A percentile compares a stretch with the other conserved stretches of the same genome.
Conservation (phyloP, 176 grass and related monocot species). For the Musa troglodytarum region DNA sequence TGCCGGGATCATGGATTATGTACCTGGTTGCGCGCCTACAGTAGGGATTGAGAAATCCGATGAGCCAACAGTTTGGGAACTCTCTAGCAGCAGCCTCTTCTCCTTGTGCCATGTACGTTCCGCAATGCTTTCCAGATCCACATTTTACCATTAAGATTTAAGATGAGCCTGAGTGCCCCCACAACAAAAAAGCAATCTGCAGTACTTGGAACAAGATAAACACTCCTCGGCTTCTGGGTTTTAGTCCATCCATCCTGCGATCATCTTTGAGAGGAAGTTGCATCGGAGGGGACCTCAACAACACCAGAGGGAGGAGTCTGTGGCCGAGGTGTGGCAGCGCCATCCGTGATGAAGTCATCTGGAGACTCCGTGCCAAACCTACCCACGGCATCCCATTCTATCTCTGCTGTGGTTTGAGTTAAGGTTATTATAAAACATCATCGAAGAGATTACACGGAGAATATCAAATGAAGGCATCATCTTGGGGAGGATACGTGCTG, state of each 20-base stretch:
- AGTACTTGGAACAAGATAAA: too few relatives aligned
- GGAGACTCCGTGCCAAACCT: neutral
- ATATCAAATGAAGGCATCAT: slow-evolving; percentile 21
- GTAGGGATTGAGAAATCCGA: too few relatives aligned
- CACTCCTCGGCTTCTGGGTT: neutral
- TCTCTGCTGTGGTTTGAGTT: slow-evolving; percentile 48
- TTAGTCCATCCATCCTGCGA: neutral
- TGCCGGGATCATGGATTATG: too few relatives aligned
- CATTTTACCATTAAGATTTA: too few relatives aligned
- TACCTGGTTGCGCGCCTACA: too few relatives aligned
- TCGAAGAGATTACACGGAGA: slow-evolving; percentile 6
- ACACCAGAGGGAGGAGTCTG: slow-evolving; percentile 10
- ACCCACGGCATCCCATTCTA: slow-evolving; percentile 47
- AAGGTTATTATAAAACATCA: slow-evolving; percentile 29
- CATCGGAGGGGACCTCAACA: slow-evolving; percentile 2
- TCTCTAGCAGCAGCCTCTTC: too few relatives aligned
- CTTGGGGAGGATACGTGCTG: slow-evolving; percentile 61
- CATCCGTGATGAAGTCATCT: slow-evolving; percentile 48
- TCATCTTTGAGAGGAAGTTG: slow-evolving; percentile 7
- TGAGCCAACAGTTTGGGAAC: too few relatives aligned
- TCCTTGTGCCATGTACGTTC: too few relatives aligned
- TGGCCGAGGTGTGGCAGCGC: slow-evolving; percentile 32
- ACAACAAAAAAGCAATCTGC: too few relatives aligned
- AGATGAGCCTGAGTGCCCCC: too few relatives aligned
- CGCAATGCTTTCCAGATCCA: too few relatives aligned